Percentiles rank a stretch among this genome's conserved stretches.
These are phyloP conservation scores for Metarhizium humberi DNA, from an alignment of 2,329 filamentous ascomycete species.

Conservation along the genomic window DNA sequence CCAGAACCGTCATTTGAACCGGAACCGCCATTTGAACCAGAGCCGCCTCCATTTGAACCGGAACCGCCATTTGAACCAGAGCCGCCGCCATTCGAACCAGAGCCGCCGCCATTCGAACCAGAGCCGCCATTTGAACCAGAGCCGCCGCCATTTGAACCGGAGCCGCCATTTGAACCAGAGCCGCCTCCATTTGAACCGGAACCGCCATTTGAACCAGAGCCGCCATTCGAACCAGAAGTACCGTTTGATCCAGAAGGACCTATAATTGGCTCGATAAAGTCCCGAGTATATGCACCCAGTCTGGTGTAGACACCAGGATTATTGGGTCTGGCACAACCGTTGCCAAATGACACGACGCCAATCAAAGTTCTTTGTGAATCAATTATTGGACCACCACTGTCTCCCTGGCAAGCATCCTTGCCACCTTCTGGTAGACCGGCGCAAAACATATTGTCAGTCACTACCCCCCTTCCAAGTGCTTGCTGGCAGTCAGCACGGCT, in stretches of 20 bases:
- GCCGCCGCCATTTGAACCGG: too few relatives aligned
- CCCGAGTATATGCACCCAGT: not conserved
- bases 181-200: too few relatives aligned
- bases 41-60: fast-evolving
- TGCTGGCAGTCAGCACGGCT: not conserved
- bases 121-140: too few relatives aligned
- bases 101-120: too few relatives aligned
- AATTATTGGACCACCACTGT: not conserved
- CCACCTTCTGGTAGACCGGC: not conserved
- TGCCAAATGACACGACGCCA: not conserved
- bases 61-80: too few relatives aligned
- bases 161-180: too few relatives aligned
- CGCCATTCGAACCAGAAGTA: too few relatives aligned
- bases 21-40: too few relatives aligned
- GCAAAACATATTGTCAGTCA: not conserved
- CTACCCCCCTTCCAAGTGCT: not conserved
- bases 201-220: too few relatives aligned
- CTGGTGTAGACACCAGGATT: not conserved
- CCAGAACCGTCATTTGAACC: too few relatives aligned
- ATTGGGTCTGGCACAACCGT: not conserved
- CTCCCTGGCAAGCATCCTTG: not conserved
- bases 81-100: fast-evolving
- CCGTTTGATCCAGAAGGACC: too few relatives aligned
- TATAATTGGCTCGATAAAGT: too few relatives aligned
- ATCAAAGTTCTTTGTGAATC: not conserved